Evolutionary conservation across 176 grass and related monocot species (phyloP), one percentile per base, ranked within the genome.

Genomic region (Eragrostis nindensis): DNA sequence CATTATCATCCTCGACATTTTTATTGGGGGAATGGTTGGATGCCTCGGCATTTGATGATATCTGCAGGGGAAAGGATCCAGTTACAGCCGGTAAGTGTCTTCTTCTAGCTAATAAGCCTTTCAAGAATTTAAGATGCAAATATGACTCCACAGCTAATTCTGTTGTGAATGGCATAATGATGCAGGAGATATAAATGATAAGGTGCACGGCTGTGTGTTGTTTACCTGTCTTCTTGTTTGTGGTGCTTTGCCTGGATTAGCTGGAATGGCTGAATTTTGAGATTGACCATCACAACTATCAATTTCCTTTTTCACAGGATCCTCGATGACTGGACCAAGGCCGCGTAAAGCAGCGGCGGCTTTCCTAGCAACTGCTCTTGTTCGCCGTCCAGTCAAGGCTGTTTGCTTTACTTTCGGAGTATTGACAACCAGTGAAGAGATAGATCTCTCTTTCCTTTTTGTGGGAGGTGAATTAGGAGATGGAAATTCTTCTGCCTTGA

Each of bases 351-450:
- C 49, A 41, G 92, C 80, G 52, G 86, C 84, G 83, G 85, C 78
- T 87, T 89, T 97, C 79, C 85, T 91, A 30, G 83, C 75, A 89
- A 90, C 91, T 82, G 83, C 83, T 89, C 84, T 93, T 89, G 90
- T 93, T 72, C 86, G 80, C 62, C 87, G 77, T 69, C 88, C 88
- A 65, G 87, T 92, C 54, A 89, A 86, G 46, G 83, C 53, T 81
- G 88, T 79, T 53, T 73, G 91, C 81, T 86, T 84, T 73, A 90
- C 56, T 84, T 36, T 84, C 78, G 90, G 83, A 82, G 87, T 86
- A 85, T 80, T 81, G 24, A 97, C 91, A 54, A 93, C 90, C 40
- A 90, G 74, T 55, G 94, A 93, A 84, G 90, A 93, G 57, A 92
- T 87, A 57, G 90, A 92, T 82, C 88, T 91, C 68, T 90, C 88